Base-by-base conservation (phyloP, 2,329 filamentous ascomycete species). In the Lasiodiplodia theobromae region DNA sequence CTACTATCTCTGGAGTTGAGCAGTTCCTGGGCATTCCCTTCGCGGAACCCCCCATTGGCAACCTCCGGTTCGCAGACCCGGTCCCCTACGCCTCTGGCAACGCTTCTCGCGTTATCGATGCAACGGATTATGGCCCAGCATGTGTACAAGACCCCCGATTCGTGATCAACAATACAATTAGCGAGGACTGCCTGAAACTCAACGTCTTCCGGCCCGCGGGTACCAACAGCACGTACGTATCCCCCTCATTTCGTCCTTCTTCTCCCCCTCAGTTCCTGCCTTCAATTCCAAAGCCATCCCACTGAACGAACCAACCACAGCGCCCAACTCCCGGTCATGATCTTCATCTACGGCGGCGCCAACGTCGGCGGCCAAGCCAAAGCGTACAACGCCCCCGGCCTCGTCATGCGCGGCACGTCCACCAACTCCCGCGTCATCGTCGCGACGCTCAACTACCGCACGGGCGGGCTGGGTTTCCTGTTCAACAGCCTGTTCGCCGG, bases 371-470 rank as follows among this genome's bases (percentile, higher is more conserved):
- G 53, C 12, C 51, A 68, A 64, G 31, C 53, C 62, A 18, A 71
- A 72, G 76, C 71, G 76, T 40, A 79, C 70, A 57, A 69, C 77
- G 0, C 79, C 0, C n/a, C 34, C 4, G 37, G 47, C 21, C 47
- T 49, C 3, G 34, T 53, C 0, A 70, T 73, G 0, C 72, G 85
- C 12, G 37, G 12, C 2, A 40, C 3, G 0, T 16, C 52, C 2
- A 25, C 52, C 18, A 18, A 34, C 25, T 16, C 92, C 78, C 89
- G 90, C 0, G 88, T 95, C 70, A 80, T 96, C 56, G 92, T 90
- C 66, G 92, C 95, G 0, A 86, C 89, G 0, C 88, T 94, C 74
- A 95, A 94, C 80, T 94, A 96, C 79, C 89, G 92, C 1, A 82
- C 92, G 0, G 90, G 87, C 8, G 91, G 88, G 0, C 94, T 93